phyloP scores from a whole-genome alignment of 306 rosid genomes.

The Pachyrhizus erosus region DNA sequence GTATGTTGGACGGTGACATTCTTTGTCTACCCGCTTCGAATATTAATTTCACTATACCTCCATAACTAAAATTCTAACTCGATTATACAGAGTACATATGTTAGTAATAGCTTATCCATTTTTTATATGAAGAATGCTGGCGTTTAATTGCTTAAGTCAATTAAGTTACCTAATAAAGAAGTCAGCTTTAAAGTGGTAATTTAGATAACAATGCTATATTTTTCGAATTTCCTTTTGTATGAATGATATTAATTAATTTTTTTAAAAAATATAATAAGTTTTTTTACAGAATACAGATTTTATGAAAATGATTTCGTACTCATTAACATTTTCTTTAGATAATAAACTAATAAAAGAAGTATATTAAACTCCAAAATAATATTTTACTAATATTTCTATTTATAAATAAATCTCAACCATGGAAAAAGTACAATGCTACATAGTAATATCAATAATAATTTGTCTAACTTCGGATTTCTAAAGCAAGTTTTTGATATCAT shows the following conservation, averaged over 20 bases:
- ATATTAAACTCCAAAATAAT: not conserved
- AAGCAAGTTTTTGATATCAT: not conserved
- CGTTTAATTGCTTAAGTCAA: not conserved
- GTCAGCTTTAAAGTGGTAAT: not conserved
- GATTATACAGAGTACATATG: not conserved
- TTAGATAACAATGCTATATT: not conserved
- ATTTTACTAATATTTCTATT: not conserved
- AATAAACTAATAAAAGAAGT: not conserved
- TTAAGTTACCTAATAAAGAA: not conserved
- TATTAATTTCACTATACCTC: not conserved
- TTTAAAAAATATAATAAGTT: not conserved
- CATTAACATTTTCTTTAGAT: not conserved
- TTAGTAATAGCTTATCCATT: not conserved
- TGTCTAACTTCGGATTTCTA: not conserved
- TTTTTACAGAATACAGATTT: not conserved
- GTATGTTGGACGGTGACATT: not conserved
- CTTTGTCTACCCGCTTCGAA: constrained; percentile 23
- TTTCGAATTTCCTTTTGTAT: not conserved
- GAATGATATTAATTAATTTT: not conserved
- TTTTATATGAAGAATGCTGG: not conserved
- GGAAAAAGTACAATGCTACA: not conserved
- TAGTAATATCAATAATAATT: not conserved
- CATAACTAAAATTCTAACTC: not conserved
- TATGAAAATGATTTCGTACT: not conserved
- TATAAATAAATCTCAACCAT: not conserved